Conservation (phyloP, 352 stramenopile genomes). For the Globisporangium cylindrosporum region DNA sequence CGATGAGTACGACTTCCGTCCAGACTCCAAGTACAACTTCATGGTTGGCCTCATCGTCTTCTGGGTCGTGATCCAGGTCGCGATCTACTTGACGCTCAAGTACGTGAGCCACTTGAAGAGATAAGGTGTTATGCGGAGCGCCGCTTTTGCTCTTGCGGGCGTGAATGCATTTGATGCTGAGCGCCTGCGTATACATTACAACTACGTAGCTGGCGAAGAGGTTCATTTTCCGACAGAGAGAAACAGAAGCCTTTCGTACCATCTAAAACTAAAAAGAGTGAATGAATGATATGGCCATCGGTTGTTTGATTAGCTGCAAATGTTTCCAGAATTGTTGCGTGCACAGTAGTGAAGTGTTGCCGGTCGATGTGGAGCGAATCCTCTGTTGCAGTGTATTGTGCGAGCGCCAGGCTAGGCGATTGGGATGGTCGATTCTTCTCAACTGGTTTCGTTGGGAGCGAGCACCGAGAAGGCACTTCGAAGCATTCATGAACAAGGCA, state of each 20-base stretch:
- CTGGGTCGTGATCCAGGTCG: slow-evolving; percentile 50
- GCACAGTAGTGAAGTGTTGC: too few species aligned
- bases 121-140: slow-evolving; percentile 21
- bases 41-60: slow-evolving; percentile 48
- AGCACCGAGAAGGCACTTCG: too few species aligned
- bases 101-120: slow-evolving; percentile 71
- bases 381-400: too few species aligned
- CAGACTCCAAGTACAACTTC: slow-evolving; percentile 43
- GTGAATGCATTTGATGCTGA: neutral
- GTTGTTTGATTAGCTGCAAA: too few species aligned
- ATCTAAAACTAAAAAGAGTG: neutral
- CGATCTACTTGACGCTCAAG: slow-evolving; percentile 63
- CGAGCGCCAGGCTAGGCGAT: too few species aligned
- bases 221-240: neutral
- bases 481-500: too few species aligned
- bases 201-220: neutral
- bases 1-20: slow-evolving; percentile 52
- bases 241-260: too few species aligned
- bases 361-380: too few species aligned
- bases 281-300: neutral
- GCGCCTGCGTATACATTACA: slow-evolving; percentile 9
- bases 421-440: too few species aligned
- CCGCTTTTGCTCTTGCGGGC: neutral
- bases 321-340: too few species aligned
- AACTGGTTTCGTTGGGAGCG: too few species aligned